A percentile compares a stretch with the other conserved stretches of the same genome.
phyloP scores from a whole-genome alignment of 352 stramenopile genomes.

The Elongisporangium undulatum region DNA sequence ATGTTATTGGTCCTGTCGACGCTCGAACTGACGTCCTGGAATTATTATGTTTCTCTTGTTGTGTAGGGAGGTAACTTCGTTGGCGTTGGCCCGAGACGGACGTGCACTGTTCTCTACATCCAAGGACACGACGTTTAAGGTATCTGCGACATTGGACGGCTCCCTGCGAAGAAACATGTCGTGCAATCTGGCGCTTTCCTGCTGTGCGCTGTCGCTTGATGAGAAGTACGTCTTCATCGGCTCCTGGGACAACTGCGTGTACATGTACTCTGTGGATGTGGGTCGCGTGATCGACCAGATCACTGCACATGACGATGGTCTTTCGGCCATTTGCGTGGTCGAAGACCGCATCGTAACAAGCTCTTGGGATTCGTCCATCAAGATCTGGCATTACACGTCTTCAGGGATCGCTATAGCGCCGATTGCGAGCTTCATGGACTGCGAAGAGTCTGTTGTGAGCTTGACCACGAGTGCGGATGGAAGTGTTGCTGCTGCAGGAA shows the following conservation, averaged over 20 bases:
- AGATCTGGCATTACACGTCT: constrained; percentile 74
- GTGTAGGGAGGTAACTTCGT: constrained; percentile 62
- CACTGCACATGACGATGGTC: constrained; percentile 70
- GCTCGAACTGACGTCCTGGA: not conserved
- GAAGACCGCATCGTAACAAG: constrained; percentile 71
- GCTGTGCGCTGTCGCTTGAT: constrained; percentile 71
- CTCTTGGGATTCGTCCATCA: constrained; percentile 76
- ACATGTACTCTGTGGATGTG: constrained; percentile 86
- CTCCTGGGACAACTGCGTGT: constrained; percentile 80
- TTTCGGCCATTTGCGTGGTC: constrained; percentile 72
- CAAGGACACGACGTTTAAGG: constrained; percentile 77
- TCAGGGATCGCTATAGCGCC: constrained; percentile 61
- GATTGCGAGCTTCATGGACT: constrained; percentile 70
- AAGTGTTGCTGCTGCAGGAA: constrained; percentile 48
- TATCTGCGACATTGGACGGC: constrained; percentile 61
- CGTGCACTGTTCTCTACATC: constrained; percentile 67
- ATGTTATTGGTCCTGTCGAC: not conserved
- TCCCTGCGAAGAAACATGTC: constrained; percentile 61
- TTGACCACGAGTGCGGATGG: constrained; percentile 71
- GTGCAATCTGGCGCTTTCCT: constrained; percentile 76
- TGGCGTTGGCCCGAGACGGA: constrained; percentile 53
- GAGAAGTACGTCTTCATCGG: constrained; percentile 85
- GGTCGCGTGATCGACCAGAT: constrained; percentile 79
- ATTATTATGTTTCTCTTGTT: constrained; percentile 1
- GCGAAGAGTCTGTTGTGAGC: constrained; percentile 61